Conservation (phyloP, 139 green algal genomes). For the Picochlorum costavermella region DNA sequence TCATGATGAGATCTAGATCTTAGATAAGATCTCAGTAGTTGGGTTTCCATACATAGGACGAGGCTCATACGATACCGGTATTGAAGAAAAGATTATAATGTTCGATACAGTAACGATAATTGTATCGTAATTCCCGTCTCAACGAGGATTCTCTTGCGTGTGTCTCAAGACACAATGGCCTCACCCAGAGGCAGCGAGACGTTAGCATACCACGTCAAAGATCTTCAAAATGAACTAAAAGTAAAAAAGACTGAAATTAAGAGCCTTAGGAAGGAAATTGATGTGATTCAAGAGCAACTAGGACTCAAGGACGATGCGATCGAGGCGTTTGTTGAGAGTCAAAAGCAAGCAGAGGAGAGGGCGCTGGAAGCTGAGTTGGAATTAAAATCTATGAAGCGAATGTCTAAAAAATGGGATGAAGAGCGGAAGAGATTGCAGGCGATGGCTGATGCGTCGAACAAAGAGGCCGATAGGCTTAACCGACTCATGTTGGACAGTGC, state of each 20-base stretch:
- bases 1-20: too few relatives aligned
- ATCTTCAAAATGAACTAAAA: constrained; percentile 1
- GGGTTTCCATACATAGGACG: too few relatives aligned
- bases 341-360: background rate
- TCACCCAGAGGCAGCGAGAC: background rate
- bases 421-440: constrained; percentile 2
- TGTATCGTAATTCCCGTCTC: too few relatives aligned
- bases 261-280: background rate
- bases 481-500: background rate
- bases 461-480: constrained; percentile 16
- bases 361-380: background rate
- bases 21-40: too few relatives aligned
- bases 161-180: too few relatives aligned
- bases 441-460: background rate
- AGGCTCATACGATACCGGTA: too few relatives aligned
- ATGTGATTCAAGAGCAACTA: background rate
- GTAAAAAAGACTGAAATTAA: constrained; percentile 3
- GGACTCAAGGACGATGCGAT: constrained; percentile 15
- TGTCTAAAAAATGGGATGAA: background rate
- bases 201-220: background rate
- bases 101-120: too few relatives aligned
- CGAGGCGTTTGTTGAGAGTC: constrained; percentile 1
- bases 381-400: background rate
- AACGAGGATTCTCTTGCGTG: too few relatives aligned
- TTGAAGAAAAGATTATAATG: too few relatives aligned